A percentile compares a stretch with the other conserved stretches of the same genome.
Conservation (phyloP, 805 yeast genomes). For the Wickerhamomyces queroliae region DNA sequence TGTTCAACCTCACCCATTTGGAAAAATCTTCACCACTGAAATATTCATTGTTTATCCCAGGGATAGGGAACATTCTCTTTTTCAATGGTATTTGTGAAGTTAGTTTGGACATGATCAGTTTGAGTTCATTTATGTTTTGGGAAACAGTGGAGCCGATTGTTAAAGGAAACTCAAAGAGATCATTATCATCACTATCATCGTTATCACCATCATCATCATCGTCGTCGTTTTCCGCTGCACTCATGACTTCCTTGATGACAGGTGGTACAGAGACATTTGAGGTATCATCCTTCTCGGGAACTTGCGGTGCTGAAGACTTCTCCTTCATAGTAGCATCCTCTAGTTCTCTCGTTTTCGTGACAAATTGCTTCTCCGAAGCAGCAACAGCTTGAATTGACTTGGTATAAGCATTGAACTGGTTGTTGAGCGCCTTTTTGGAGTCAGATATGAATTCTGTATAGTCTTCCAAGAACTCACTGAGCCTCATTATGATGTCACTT, state of each 20-base stretch:
- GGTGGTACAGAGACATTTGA: slow-evolving; percentile 1
- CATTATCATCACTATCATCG: too few species aligned
- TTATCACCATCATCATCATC: slow-evolving; percentile 16
- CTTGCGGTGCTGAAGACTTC: too few species aligned
- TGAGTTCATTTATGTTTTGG: slow-evolving; percentile 9
- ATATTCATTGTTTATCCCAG: slow-evolving; percentile 24
- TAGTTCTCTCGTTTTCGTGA: slow-evolving; percentile 8
- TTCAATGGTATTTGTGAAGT: slow-evolving; percentile 14
- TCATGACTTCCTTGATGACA: not conserved
- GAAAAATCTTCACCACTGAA: slow-evolving; percentile 23
- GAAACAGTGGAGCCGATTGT: slow-evolving; percentile 13
- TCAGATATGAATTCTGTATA: slow-evolving; percentile 9
- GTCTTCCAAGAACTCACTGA: slow-evolving; percentile 19
- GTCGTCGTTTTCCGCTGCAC: slow-evolving; percentile 3
- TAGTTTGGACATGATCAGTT: slow-evolving; percentile 8
- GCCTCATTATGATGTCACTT: slow-evolving; percentile 10
- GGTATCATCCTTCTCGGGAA: too few species aligned
- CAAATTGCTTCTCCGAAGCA: slow-evolving; percentile 9
- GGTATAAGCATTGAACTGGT: slow-evolving; percentile 8
- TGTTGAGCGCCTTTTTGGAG: slow-evolving; percentile 5
- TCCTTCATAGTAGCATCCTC: slow-evolving; percentile 8
- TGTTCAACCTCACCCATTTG: slow-evolving; percentile 17
- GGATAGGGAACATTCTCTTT: slow-evolving; percentile 23
- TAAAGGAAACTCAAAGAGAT: slow-evolving; percentile 18
- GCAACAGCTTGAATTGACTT: slow-evolving; percentile 5